Evolutionary conservation across 768 basidiomycete genomes (phyloP).

Genomic region (Leccinum variicolor): DNA sequence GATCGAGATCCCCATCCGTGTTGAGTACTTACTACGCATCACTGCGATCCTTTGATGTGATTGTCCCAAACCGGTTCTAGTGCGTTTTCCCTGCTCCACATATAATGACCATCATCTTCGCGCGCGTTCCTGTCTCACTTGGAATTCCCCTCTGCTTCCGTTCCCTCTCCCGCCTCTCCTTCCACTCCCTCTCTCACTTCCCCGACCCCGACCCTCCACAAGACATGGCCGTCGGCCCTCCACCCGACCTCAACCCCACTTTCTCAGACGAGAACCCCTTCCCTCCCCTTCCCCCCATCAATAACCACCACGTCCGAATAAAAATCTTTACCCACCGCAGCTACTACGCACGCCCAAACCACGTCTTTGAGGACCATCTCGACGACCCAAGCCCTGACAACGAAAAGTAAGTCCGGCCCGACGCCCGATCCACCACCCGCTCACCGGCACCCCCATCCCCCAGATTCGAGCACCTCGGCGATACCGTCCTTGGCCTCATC

Average conservation of each 20-base stretch:
- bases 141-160: too few relatives aligned
- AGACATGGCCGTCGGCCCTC: conserved; percentile 6
- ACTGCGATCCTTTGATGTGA: too few relatives aligned
- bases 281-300: conserved; percentile 61
- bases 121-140: too few relatives aligned
- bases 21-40: too few relatives aligned
- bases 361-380: conserved; percentile 71
- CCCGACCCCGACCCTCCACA: background rate
- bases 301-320: conserved; percentile 38
- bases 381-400: conserved; percentile 79
- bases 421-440: background rate
- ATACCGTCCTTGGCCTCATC: conserved; percentile 64
- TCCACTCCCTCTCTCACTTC: conserved; percentile 1
- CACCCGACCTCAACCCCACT: conserved; percentile 23
- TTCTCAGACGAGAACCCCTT: conserved; percentile 31
- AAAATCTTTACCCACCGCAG: conserved; percentile 79
- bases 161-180: too few relatives aligned
- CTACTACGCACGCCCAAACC: conserved; percentile 62
- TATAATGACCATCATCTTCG: too few relatives aligned
- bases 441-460: background rate
- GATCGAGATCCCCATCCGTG: too few relatives aligned
- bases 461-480: conserved; percentile 77
- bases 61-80: too few relatives aligned
- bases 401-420: conserved; percentile 53
- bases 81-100: too few relatives aligned